phyloP scores from a whole-genome alignment of 2,329 filamentous ascomycete species.

The Hypoxylon sp. region DNA sequence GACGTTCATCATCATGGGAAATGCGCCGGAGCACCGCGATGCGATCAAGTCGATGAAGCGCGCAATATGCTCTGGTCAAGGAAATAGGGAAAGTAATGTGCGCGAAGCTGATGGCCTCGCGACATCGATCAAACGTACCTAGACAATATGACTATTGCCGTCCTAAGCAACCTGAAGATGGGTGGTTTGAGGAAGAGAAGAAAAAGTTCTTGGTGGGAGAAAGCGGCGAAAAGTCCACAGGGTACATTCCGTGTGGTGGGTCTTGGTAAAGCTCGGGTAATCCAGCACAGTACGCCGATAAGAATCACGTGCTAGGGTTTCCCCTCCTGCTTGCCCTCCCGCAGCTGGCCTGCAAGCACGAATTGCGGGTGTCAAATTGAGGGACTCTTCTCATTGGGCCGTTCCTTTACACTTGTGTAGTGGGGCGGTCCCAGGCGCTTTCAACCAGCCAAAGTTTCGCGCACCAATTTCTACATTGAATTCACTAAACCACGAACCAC shows the following conservation, averaged over 20 bases:
- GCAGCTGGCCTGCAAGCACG: constrained; percentile 1
- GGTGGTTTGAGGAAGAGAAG: constrained; percentile 54
- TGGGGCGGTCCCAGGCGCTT: constrained; percentile 21
- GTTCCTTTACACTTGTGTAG: constrained; percentile 13
- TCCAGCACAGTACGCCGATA: neutral
- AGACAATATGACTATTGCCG: constrained; percentile 73
- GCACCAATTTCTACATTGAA: constrained; percentile 36
- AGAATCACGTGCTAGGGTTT: constrained; percentile 52
- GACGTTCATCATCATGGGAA: constrained; percentile 4
- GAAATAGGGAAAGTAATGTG: neutral
- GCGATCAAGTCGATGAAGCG: constrained; percentile 4
- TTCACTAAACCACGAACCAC: constrained; percentile 21
- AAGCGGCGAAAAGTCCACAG: constrained; percentile 21
- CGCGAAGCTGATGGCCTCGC: neutral
- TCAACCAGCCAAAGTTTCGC: constrained; percentile 28
- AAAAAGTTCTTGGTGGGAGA: constrained; percentile 46
- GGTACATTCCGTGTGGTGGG: constrained; percentile 27
- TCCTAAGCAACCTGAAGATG: constrained; percentile 74
- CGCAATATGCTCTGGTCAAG: neutral
- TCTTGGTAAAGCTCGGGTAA: constrained; percentile 20
- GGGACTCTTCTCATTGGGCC: constrained; percentile 30
- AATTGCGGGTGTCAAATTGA: neutral
- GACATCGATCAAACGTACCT: constrained; percentile 64
- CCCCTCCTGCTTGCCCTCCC: constrained; percentile 46
- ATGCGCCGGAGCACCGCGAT: constrained; percentile 15